A percentile compares a stretch with the other conserved stretches of the same genome.
These are phyloP conservation scores for Epichloe festucae DNA, from an alignment of 2,329 filamentous ascomycete genomes.

Conservation along the genomic window DNA sequence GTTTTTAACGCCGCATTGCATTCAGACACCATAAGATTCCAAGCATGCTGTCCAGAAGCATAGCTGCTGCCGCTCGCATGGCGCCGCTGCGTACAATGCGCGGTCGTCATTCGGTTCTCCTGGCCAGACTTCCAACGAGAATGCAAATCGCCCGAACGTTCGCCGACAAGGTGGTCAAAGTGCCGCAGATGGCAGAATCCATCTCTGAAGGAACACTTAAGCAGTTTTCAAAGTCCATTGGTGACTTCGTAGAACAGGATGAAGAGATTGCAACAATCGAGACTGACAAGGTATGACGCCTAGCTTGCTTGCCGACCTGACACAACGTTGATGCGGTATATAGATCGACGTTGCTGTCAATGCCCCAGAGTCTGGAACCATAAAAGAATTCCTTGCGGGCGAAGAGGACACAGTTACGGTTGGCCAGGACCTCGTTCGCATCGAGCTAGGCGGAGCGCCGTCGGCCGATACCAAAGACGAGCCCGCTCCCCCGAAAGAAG, in stretches of 20 bases:
- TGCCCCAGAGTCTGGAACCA: conserved; percentile 75
- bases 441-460: conserved; percentile 61
- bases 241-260: conserved; percentile 87
- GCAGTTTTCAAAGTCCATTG: conserved; percentile 84
- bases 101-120: conserved; percentile 9
- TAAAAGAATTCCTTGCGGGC: conserved; percentile 81
- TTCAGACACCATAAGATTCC: not conserved
- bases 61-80: conserved; percentile 29
- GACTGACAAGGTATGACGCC: conserved; percentile 72
- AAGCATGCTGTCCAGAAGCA: conserved; percentile 31
- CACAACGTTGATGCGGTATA: not conserved
- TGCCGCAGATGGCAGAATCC: conserved; percentile 96
- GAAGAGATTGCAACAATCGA: conserved; percentile 98
- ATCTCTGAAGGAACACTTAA: conserved; percentile 96
- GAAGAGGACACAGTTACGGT: conserved; percentile 95
- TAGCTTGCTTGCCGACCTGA: not conserved
- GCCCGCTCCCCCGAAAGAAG: conserved; percentile 11
- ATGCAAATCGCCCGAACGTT: conserved; percentile 47
- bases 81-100: conserved; percentile 28
- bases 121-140: conserved; percentile 33
- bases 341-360: conserved; percentile 96
- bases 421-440: conserved; percentile 76
- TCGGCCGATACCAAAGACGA: conserved; percentile 26
- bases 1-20: too few relatives aligned
- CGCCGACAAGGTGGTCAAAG: conserved; percentile 80